A percentile compares a stretch with the other conserved stretches of the same genome.
These are phyloP conservation scores for Candolleomyces eurysporus DNA, from an alignment of 768 basidiomycete genomes.

Conservation along the genomic window DNA sequence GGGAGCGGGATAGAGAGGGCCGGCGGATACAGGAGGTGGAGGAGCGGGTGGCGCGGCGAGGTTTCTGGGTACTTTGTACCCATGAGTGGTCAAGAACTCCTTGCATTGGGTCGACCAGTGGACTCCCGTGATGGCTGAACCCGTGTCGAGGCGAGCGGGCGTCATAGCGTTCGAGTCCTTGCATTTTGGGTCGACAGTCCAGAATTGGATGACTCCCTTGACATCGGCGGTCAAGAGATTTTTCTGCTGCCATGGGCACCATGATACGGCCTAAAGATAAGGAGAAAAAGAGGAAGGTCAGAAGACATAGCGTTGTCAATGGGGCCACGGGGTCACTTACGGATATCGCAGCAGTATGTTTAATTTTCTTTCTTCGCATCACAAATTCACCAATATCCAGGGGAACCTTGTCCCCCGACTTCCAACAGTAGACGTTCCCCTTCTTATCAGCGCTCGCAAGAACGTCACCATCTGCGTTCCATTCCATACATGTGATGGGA, in stretches of 20 bases:
- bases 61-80: conserved; percentile 12
- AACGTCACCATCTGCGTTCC: conserved; percentile 64
- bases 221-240: conserved; percentile 77
- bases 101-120: conserved; percentile 79
- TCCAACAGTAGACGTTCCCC: conserved; percentile 79
- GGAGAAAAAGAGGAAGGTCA: background rate
- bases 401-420: conserved; percentile 50
- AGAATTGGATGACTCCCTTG: conserved; percentile 51
- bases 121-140: conserved; percentile 65
- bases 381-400: conserved; percentile 56
- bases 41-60: background rate
- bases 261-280: conserved; percentile 67
- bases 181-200: conserved; percentile 47
- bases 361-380: conserved; percentile 60
- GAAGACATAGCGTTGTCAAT: background rate
- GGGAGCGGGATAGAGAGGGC: background rate
- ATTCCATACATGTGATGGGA: conserved; percentile 61
- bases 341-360: conserved; percentile 50
- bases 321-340: conserved; percentile 3
- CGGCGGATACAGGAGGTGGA: background rate
- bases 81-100: conserved; percentile 84
- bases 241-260: conserved; percentile 86
- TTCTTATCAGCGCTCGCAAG: conserved; percentile 77
- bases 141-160: conserved; percentile 45
- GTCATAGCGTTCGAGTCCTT: conserved; percentile 33